Conservation (phyloP, 2,329 filamentous ascomycete genomes). For the Arthrobotrys entomopaga region DNA sequence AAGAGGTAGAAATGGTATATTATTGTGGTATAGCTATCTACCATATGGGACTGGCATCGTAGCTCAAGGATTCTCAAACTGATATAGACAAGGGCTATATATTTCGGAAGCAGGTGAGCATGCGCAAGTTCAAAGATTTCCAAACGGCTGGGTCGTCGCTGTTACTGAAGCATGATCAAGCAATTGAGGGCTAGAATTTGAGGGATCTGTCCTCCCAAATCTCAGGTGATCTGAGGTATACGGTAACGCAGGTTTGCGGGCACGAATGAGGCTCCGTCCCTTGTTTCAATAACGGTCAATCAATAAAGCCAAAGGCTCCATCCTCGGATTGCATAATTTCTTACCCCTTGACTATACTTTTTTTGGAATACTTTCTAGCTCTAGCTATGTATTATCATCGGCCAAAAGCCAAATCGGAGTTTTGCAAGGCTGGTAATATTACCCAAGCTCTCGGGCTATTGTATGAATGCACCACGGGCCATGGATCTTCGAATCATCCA, state of each 20-base stretch:
- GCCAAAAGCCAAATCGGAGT: slow-evolving; percentile 26
- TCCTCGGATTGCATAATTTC: slow-evolving; percentile 16
- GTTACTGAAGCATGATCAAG: neutral
- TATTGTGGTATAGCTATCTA: no score
- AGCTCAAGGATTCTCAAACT: no score
- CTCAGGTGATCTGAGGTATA: neutral
- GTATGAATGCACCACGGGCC: neutral
- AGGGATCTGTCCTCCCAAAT: slow-evolving; percentile 16
- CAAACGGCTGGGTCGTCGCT: no score
- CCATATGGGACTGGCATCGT: no score
- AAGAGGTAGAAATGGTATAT: no score
- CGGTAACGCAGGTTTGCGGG: slow-evolving; percentile 16
- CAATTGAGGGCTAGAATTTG: slow-evolving; percentile 27
- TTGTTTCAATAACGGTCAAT: slow-evolving; percentile 15
- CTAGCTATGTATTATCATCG: slow-evolving; percentile 16
- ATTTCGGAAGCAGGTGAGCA: no score
- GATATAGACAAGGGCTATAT: no score
- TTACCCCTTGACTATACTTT: no score
- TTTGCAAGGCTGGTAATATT: slow-evolving; percentile 14
- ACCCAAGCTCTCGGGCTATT: neutral
- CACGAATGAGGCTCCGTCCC: slow-evolving; percentile 41
- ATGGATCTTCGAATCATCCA: slow-evolving; percentile 34
- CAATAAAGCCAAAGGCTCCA: slow-evolving; percentile 10
- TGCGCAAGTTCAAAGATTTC: no score
- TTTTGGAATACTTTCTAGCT: neutral